Base-by-base conservation (phyloP, 2,329 filamentous ascomycete genomes). In the Apiospora aurea region DNA sequence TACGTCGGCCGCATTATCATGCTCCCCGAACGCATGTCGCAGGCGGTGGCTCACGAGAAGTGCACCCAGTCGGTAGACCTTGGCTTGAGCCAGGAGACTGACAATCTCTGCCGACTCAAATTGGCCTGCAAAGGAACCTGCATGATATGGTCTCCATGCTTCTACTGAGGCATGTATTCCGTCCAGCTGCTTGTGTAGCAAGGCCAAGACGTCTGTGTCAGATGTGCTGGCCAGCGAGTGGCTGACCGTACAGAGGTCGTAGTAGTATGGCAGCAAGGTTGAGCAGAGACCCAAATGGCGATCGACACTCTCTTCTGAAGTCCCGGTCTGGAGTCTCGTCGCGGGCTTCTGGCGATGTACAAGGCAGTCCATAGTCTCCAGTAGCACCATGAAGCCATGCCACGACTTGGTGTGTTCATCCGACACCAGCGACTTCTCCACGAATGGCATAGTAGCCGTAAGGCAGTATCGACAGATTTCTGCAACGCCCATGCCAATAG, bases 191-290 rank as follows among this genome's bases (percentile, higher is more conserved):
- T 76, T 74, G 64, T 74, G 73, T 6, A 77, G 21, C 24, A 67
- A 70, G 69, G 69, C 73, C 53, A 75, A 24, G 46, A 47, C 61
- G 34, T 67, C 70, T 18, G 24, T 49, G 67, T 77, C 75, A 1
- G 71, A 72, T 38, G 64, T 73, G 64, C 71, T 69, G 14, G 70
- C 29, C 21, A 78, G 71, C 18, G 74, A 74, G 34, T 78, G 70
- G 67, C 76, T 79, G 47, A 78, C 77, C 0, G 74, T 72, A 71
- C 78, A 79, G 44, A 79, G 73, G 71, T 78, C 76, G 67, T 79
- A 72, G 49, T 78, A 79, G 41, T 77, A 76, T 4, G 76, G 77
- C 29, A 79, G 70, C 2, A 79, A 43, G 44, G 78, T 73, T 46
- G 76, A 70, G 71, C 77, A 77, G 71, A 79, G 76, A 38, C 77